These are phyloP conservation scores for Pachyrhizus erosus DNA, from an alignment of 306 rosid species.

Conservation along the genomic window DNA sequence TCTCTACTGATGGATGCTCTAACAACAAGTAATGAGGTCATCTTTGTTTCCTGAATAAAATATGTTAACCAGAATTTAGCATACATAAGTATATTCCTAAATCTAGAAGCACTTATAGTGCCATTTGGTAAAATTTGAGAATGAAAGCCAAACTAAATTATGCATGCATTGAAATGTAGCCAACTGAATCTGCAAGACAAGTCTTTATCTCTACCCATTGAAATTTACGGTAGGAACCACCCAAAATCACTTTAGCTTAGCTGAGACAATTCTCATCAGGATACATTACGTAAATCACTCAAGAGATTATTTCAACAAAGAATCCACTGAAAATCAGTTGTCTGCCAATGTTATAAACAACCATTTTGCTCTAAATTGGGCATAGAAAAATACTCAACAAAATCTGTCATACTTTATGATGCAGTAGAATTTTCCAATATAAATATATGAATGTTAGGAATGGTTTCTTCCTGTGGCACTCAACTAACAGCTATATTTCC, in stretches of 20 bases:
- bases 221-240: background rate
- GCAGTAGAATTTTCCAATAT: background rate
- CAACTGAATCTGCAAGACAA: background rate
- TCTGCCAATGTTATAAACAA: background rate
- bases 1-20: no score
- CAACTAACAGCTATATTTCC: background rate
- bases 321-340: background rate
- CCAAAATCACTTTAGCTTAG: background rate
- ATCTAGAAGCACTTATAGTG: no score
- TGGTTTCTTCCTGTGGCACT: conserved; percentile 19
- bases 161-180: background rate
- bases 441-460: background rate
- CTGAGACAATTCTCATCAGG: background rate
- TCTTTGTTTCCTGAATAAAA: no score
- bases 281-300: background rate
- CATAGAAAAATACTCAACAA: background rate
- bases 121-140: no score
- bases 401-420: background rate
- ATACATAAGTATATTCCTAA: no score
- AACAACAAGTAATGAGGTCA: no score
- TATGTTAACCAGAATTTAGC: no score
- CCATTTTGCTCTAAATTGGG: background rate
- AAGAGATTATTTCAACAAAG: background rate
- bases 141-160: background rate
- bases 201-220: background rate